Evolutionary conservation across 2,329 filamentous ascomycete species (phyloP), one percentile per base, ranked within the genome.

Genomic region (Cercospora zeae-maydis): DNA sequence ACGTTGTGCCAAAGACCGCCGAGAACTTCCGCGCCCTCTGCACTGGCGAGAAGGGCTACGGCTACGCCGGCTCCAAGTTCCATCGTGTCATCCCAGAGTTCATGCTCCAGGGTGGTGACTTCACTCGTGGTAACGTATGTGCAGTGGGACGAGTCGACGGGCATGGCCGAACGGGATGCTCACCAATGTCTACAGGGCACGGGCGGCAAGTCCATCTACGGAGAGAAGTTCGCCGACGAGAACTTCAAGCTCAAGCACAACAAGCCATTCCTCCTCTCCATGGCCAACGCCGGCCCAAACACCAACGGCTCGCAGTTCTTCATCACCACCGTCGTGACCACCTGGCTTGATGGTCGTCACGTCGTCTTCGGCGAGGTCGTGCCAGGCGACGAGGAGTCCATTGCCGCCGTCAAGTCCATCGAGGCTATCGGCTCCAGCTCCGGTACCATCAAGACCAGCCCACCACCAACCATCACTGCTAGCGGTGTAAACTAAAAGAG

Each of bases 91-190:
- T 99, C 81, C 96, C 96, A 82, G 86, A 92, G 73, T 99, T 99
- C 80, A 98, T 99, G 93, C 93, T 97, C 74, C 90, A 97, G 82
- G 93, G 95, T 76, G 93, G 95, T 80, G 95, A 98, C 79, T 99
- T 99, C 78, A 99, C 93, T 61, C 88, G 86, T 66, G 93, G 92
- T 76, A 93, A 98, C 77, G 92, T 96, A 84, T 79, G 90, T 64
- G 36, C 21, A 57, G 9, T 52, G 24, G 24, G 24, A 27, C 24
- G 19, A 31, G 4, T 13, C 14, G 7, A 19, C 1, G 16, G 4
- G 24, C n/a, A 16, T 30, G 24, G 27, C 19, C 1, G 5, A 7
- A 2, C 2, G 39, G 7, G 11, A 59, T 14, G 30, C 61, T 67
- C 55, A 66, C 62, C 54, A 61, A 55, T 51, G 13, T 56, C 57